Evolutionary conservation across 2,329 filamentous ascomycete species (phyloP).

Genomic region (Exophiala dermatitidis): DNA sequence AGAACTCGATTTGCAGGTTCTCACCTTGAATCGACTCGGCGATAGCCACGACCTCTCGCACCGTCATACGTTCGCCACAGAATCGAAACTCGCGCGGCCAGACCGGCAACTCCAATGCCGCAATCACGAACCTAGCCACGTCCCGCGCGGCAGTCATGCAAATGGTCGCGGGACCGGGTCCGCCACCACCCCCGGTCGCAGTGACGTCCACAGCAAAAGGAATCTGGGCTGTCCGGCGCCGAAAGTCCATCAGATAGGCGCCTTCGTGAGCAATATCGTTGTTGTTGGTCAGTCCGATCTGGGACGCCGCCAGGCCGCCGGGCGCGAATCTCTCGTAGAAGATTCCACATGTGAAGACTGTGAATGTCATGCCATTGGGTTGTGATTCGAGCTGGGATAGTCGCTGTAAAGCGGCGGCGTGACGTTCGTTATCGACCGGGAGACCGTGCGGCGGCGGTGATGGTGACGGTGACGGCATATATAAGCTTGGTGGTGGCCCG

Average conservation of each 20-base stretch:
- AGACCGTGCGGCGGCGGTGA: conserved; percentile 51
- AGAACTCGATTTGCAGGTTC: conserved; percentile 6
- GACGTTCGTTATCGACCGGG: conserved; percentile 53
- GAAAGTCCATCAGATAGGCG: conserved; percentile 60
- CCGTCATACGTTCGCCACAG: conserved; percentile 57
- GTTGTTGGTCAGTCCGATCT: conserved; percentile 53
- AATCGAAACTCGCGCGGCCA: conserved; percentile 67
- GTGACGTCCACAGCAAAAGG: conserved; percentile 40
- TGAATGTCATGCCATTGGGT: conserved; percentile 52
- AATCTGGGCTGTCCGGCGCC: conserved; percentile 52
- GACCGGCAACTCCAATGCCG: conserved; percentile 54
- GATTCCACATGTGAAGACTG: conserved; percentile 65
- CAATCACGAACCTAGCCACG: conserved; percentile 61
- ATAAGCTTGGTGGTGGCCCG: conserved; percentile 43
- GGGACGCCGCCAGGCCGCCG: conserved; percentile 54
- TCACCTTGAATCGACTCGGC: conserved; percentile 44
- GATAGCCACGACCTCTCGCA: conserved; percentile 54
- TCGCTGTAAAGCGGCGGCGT: conserved; percentile 46
- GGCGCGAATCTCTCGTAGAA: conserved; percentile 70
- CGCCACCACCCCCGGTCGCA: no score
- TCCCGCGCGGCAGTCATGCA: conserved; percentile 65
- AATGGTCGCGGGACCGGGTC: conserved; percentile 46
- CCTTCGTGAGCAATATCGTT: conserved; percentile 51
- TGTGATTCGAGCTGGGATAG: conserved; percentile 48
- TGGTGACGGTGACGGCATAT: conserved; percentile 15